These are phyloP conservation scores for Bjerkandera adusta DNA, from an alignment of 1,284 basidiomycete genomes.

Conservation along the genomic window DNA sequence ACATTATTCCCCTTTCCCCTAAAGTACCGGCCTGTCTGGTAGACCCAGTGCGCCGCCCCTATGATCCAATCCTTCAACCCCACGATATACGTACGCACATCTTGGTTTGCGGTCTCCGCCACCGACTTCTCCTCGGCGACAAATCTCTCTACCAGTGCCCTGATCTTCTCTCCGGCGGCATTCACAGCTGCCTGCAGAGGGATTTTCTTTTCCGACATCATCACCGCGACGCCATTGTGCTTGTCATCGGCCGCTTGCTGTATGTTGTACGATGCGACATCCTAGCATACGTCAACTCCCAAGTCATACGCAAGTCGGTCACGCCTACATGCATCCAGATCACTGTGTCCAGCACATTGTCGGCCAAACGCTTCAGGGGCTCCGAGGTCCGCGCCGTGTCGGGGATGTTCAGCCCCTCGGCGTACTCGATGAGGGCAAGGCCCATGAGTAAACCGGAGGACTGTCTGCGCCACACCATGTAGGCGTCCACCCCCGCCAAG, in stretches of 20 bases:
- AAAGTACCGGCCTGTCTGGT: conserved; percentile 58
- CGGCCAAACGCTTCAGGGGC: conserved; percentile 33
- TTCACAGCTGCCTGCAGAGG: conserved; percentile 48
- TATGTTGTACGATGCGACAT: conserved; percentile 47
- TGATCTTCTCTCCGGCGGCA: conserved; percentile 39
- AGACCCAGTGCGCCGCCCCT: conserved; percentile 56
- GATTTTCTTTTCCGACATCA: conserved; percentile 38
- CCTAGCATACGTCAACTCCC: conserved; percentile 33
- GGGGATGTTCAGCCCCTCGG: conserved; percentile 43
- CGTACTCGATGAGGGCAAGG: conserved; percentile 53
- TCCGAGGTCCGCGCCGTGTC: conserved; percentile 30
- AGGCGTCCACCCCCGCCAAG: conserved; percentile 35
- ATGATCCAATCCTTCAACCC: conserved; percentile 50
- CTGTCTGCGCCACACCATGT: conserved; percentile 35
- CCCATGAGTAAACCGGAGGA: conserved; percentile 48
- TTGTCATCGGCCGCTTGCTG: conserved; percentile 32
- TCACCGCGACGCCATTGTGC: conserved; percentile 44
- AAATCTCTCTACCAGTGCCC: conserved; percentile 38
- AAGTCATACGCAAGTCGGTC: conserved; percentile 3
- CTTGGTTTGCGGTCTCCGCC: conserved; percentile 20
- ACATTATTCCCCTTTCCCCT: conserved; percentile 56
- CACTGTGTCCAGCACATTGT: conserved; percentile 43
- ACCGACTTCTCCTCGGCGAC: conserved; percentile 31
- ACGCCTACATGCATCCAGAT: conserved; percentile 44
- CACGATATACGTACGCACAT: conserved; percentile 41